Evolutionary conservation across 495 filamentous ascomycete species (phyloP), one percentile per base, ranked within the genome.

Genomic region (Trichoderma reesei): DNA sequence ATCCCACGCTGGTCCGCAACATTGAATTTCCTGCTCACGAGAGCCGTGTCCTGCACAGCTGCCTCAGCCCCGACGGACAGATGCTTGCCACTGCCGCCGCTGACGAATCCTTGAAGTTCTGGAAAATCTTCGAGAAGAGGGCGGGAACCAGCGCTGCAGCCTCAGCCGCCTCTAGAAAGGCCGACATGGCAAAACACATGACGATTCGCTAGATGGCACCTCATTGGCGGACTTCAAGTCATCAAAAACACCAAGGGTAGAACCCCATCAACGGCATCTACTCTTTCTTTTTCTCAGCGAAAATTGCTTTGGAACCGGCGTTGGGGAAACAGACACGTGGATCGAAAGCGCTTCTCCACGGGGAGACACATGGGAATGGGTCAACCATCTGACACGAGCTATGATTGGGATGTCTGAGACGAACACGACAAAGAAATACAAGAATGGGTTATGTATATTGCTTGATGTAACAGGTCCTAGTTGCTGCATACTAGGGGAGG

Each of bases 41-140:
- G 82, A 96, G 91, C 67, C 82, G 94, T 68, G 92, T 99, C 48
- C 82, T 99, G 61, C 94, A 98, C 83, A 92, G 89, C 78, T 91
- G 87, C 70, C 81, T 99, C 63, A 96, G 91, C 75, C 95, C 94
- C 2, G 95, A 98, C 71, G 95, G 94, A 39, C 92, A 97, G 80
- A 96, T 96, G 81, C 85, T 99, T 18, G 94, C 95, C 59, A 98
- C 94, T 33, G 92, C 94, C 60, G 90, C 92, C 64, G 91, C 92
- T 18, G 94, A 99, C 71, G 94, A 99, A 83, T 91, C 86, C 72
- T 81, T 99, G 73, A 99, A 99, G 76, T 99, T 99, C 83, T 99
- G 94, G 94, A 98, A 98, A 86, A 78, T 98, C 67, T 98, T 98
- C 69, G 94, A 98, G 83, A 96, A 95, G 85, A 96, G 96, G 82